A percentile compares a stretch with the other conserved stretches of the same genome.
Evolutionary conservation across 495 filamentous ascomycete genomes (phyloP).

Genomic region (Penicillium argentinense): DNA sequence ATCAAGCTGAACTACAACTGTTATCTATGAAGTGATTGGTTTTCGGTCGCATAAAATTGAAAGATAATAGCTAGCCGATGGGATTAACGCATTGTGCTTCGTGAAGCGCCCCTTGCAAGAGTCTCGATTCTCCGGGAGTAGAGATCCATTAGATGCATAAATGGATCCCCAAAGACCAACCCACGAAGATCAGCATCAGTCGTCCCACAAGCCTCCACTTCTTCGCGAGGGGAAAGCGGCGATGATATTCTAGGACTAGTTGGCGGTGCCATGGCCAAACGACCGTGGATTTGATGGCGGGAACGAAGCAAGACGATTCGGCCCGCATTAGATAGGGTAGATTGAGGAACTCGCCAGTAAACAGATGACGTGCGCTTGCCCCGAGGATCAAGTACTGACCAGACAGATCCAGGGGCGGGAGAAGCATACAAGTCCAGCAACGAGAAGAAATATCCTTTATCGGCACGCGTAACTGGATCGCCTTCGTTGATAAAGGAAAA

Average conservation of each 20-base stretch:
- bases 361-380: conserved; percentile 2
- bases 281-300: conserved; percentile 3
- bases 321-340: conserved; percentile 64
- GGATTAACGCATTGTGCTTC: background rate
- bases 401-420: conserved; percentile 50
- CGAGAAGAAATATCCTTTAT: conserved; percentile 68
- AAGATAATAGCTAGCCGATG: too few species aligned
- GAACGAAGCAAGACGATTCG: conserved; percentile 61
- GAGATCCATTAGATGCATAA: conserved; percentile 75
- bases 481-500: conserved; percentile 80
- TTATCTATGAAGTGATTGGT: too few species aligned
- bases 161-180: conserved; percentile 75
- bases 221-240: conserved; percentile 34
- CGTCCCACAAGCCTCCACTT: conserved; percentile 59
- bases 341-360: conserved; percentile 63
- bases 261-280: background rate
- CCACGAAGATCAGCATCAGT: conserved; percentile 63
- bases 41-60: too few species aligned
- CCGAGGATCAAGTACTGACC: conserved; percentile 6
- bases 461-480: conserved; percentile 74
- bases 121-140: conserved; percentile 68
- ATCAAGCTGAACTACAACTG: too few species aligned
- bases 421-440: conserved; percentile 68
- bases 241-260: conserved; percentile 1
- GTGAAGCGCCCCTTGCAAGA: conserved; percentile 45